These are phyloP conservation scores for Volvox africanus DNA, from an alignment of 139 green algal species.

Conservation along the genomic window DNA sequence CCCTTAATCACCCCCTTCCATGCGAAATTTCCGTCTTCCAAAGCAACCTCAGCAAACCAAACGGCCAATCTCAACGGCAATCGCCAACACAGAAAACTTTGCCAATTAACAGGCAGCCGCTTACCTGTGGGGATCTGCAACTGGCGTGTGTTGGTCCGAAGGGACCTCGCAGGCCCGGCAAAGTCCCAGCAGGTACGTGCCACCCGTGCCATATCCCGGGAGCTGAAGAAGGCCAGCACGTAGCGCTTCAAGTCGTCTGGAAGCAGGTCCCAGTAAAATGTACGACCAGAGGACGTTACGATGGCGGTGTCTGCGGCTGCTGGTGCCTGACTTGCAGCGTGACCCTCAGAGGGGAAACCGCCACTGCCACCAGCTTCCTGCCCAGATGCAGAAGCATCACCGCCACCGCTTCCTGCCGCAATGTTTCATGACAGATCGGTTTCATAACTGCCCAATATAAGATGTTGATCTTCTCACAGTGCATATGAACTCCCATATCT, in stretches of 20 bases:
- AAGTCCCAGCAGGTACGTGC: conserved; percentile 61
- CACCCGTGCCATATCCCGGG: conserved; percentile 35
- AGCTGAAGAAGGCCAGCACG: conserved; percentile 41
- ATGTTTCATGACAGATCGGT: too few species aligned
- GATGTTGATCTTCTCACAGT: too few species aligned
- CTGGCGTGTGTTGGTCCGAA: conserved; percentile 29
- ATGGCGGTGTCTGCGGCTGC: too few species aligned
- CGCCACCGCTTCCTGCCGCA: not conserved
- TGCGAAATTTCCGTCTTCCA: too few species aligned
- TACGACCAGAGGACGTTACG: not conserved
- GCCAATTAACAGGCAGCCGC: too few species aligned
- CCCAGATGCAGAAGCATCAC: not conserved
- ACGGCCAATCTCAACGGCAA: too few species aligned
- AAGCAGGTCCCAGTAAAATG: conserved; percentile 46
- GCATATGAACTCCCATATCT: too few species aligned
- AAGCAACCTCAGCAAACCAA: too few species aligned
- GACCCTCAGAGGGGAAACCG: too few species aligned
- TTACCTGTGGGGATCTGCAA: conserved; percentile 54
- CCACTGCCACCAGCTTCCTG: not conserved
- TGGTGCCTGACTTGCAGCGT: not conserved
- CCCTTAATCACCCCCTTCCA: too few species aligned
- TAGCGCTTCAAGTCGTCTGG: conserved; percentile 39
- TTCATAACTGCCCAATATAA: too few species aligned
- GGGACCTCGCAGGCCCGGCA: conserved; percentile 4
- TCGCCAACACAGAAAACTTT: too few species aligned